Conservation (phyloP, 2,329 filamentous ascomycete species). For the Fusarium sp. region DNA sequence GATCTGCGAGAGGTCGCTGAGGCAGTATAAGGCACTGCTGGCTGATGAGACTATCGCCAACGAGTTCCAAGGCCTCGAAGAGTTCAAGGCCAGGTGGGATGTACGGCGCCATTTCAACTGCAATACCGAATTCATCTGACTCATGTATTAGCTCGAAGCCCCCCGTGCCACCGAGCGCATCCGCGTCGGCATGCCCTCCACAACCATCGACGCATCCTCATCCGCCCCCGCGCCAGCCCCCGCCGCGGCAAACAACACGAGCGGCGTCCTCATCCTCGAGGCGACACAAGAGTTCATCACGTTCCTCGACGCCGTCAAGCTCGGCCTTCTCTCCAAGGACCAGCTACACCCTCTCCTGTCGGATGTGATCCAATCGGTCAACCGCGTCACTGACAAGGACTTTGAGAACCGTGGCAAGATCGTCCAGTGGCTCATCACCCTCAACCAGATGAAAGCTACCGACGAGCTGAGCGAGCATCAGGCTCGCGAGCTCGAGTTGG, state of each 20-base stretch:
- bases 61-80: constrained; percentile 88
- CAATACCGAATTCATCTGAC: neutral
- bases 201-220: constrained; percentile 71
- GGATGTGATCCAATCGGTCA: constrained; percentile 96
- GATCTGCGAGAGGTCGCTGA: constrained; percentile 91
- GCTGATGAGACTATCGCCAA: constrained; percentile 91
- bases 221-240: constrained; percentile 59
- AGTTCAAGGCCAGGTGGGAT: constrained; percentile 93
- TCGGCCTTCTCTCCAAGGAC: constrained; percentile 94
- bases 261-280: constrained; percentile 80
- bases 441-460: constrained; percentile 98
- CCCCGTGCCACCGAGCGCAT: constrained; percentile 93
- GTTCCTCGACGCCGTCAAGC: constrained; percentile 92
- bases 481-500: constrained; percentile 88
- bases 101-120: constrained; percentile 60
- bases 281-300: constrained; percentile 99
- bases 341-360: constrained; percentile 94
- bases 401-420: constrained; percentile 98
- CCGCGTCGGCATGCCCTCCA: constrained; percentile 91
- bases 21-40: constrained; percentile 96
- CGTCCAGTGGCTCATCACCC: constrained; percentile 95
- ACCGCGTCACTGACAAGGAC: constrained; percentile 94
- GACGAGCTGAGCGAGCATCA: constrained; percentile 91
- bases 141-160: constrained; percentile 79
- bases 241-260: constrained; percentile 61